Conservation (phyloP, 305 asterid species). For the Fraxinus xanthoxyloides region DNA sequence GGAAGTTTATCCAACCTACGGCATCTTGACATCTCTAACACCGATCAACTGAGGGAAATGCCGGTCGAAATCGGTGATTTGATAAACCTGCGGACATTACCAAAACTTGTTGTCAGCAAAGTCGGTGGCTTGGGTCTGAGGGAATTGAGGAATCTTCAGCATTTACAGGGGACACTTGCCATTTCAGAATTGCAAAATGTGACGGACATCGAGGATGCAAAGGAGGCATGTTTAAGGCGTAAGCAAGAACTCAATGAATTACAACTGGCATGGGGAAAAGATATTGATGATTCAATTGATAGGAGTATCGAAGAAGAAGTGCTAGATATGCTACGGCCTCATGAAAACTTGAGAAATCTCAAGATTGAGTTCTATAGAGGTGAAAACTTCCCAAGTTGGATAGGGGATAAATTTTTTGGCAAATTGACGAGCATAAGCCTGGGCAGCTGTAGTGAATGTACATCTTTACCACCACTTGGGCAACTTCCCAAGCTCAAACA, state of each 20-base stretch:
- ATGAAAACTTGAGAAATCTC: slow-evolving; percentile 19
- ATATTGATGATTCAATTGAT: neutral
- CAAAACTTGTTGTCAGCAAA: slow-evolving; percentile 49
- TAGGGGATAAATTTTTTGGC: slow-evolving; percentile 22
- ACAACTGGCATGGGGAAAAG: slow-evolving; percentile 21
- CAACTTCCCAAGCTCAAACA: slow-evolving; percentile 27
- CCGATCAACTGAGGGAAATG: slow-evolving; percentile 52
- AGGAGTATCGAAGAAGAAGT: slow-evolving; percentile 9
- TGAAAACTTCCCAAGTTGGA: slow-evolving; percentile 25
- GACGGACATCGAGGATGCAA: slow-evolving; percentile 39
- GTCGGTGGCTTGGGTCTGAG: slow-evolving; percentile 48
- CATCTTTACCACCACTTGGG: slow-evolving; percentile 33
- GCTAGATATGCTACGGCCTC: slow-evolving; percentile 22
- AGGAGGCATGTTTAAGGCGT: slow-evolving; percentile 39
- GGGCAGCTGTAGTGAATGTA: slow-evolving; percentile 19
- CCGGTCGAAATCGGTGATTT: slow-evolving; percentile 54
- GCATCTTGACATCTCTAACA: slow-evolving; percentile 62
- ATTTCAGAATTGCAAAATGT: slow-evolving; percentile 52
- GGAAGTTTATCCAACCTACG: slow-evolving; percentile 53
- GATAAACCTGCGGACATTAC: slow-evolving; percentile 50
- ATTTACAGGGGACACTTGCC: slow-evolving; percentile 44
- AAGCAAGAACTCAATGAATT: slow-evolving; percentile 30
- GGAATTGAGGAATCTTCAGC: slow-evolving; percentile 41
- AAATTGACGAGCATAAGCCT: slow-evolving; percentile 13
- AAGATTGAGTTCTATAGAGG: slow-evolving; percentile 26